Evolutionary conservation across 2,329 filamentous ascomycete species (phyloP).

Genomic region (Pseudocercospora macadamiae): DNA sequence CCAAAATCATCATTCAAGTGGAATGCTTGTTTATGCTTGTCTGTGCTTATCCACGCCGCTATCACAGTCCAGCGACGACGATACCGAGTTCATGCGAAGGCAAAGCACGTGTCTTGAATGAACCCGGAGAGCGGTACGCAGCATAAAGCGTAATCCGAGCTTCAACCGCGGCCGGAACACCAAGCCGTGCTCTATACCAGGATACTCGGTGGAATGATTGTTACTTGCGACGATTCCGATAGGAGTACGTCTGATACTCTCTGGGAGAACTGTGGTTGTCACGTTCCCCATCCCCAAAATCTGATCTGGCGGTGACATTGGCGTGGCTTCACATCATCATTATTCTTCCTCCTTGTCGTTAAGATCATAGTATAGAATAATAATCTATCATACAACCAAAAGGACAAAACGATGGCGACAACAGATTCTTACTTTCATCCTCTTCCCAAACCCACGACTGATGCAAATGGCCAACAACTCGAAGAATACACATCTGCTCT

Average conservation of each 20-base stretch:
- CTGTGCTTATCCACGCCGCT: too few relatives aligned
- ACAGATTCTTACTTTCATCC: not conserved
- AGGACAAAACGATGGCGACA: not conserved
- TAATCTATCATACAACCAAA: too few relatives aligned
- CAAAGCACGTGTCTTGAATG: too few relatives aligned
- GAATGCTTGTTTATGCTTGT: not conserved
- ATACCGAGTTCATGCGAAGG: too few relatives aligned
- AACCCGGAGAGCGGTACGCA: not conserved
- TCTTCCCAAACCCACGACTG: not conserved
- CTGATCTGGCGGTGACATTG: not conserved
- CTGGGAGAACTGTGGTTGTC: not conserved
- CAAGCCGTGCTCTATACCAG: not conserved
- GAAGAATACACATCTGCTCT: not conserved
- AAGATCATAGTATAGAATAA: too few relatives aligned
- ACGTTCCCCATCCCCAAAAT: not conserved
- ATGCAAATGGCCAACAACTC: not conserved
- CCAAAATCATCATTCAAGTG: not conserved
- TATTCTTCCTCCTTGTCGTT: too few relatives aligned
- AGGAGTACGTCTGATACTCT: too few relatives aligned
- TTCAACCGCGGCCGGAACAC: not conserved
- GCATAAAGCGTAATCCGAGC: not conserved
- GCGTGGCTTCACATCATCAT: too few relatives aligned
- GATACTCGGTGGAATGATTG: not conserved
- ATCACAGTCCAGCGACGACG: too few relatives aligned
- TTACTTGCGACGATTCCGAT: too few relatives aligned